These are phyloP conservation scores for Rhizophagus prolifer DNA, from an alignment of 192 early-diverging fungal genomes.

Conservation along the genomic window DNA sequence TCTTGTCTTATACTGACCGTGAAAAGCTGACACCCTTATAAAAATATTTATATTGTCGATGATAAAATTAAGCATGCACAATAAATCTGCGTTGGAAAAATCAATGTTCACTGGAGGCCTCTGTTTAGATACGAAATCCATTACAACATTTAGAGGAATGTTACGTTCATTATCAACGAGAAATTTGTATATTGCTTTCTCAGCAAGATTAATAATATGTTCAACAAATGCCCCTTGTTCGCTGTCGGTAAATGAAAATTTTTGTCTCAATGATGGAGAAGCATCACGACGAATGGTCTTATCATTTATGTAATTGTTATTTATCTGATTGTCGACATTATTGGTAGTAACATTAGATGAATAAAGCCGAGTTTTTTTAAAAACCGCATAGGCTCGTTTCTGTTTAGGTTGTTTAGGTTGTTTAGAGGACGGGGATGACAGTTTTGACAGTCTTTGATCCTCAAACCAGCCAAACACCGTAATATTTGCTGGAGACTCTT, in stretches of 20 bases:
- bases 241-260: slow-evolving; percentile 20
- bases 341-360: too few relatives aligned
- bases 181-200: slow-evolving; percentile 17
- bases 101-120: not conserved
- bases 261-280: slow-evolving; percentile 22
- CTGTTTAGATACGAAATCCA: slow-evolving; percentile 1
- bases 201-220: slow-evolving; percentile 28
- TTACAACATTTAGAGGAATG: slow-evolving; percentile 9
- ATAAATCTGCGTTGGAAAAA: slow-evolving; percentile 24
- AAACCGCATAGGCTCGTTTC: too few relatives aligned
- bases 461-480: too few relatives aligned
- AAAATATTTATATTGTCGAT: slow-evolving; percentile 19
- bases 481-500: too few relatives aligned
- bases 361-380: too few relatives aligned
- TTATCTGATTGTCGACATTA: too few relatives aligned
- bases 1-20: slow-evolving; percentile 20
- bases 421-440: too few relatives aligned
- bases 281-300: too few relatives aligned
- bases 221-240: slow-evolving; percentile 24
- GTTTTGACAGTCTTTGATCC: too few relatives aligned
- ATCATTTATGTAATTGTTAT: too few relatives aligned
- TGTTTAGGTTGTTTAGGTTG: too few relatives aligned
- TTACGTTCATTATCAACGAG: slow-evolving; percentile 11
- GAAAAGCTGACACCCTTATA: not conserved
- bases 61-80: slow-evolving; percentile 24